Conservation (phyloP, 192 early-diverging fungal species). For the Dispira simplex region DNA sequence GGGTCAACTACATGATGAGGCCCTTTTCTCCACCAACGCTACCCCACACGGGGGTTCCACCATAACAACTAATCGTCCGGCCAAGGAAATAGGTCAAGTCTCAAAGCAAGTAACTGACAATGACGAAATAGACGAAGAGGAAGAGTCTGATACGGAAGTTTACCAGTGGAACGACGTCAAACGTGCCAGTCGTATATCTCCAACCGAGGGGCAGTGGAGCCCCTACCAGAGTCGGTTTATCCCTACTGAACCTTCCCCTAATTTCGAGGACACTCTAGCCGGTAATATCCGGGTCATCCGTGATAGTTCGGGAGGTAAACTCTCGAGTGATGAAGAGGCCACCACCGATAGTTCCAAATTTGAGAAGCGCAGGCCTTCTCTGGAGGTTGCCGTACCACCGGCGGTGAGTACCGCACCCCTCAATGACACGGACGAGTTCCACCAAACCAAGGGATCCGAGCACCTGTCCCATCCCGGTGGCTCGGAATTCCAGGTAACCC, state of each 20-base stretch:
- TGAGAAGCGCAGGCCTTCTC: too few species aligned
- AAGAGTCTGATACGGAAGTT: conserved; percentile 6
- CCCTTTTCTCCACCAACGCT: too few species aligned
- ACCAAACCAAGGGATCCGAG: neutral
- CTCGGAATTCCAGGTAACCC: neutral
- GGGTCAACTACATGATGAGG: too few species aligned
- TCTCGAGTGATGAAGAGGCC: neutral
- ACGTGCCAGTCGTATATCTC: conserved; percentile 7
- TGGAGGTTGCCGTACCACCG: neutral
- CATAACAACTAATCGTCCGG: too few species aligned
- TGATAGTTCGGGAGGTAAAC: neutral
- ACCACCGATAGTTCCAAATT: too few species aligned
- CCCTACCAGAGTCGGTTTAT: conserved; percentile 9
- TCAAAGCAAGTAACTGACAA: neutral
- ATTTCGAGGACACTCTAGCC: neutral
- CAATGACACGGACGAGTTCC: neutral
- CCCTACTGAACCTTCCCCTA: neutral
- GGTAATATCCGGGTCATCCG: neutral
- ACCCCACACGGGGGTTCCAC: too few species aligned
- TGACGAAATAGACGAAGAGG: conserved; percentile 12
- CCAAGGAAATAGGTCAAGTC: too few species aligned
- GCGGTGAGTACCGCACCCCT: neutral
- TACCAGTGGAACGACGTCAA: conserved; percentile 7
- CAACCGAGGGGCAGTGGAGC: conserved; percentile 5
- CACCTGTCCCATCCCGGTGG: neutral